Evolutionary conservation across 306 rosid species (phyloP), one percentile per base, ranked within the genome.

Genomic region (Comarum palustre): DNA sequence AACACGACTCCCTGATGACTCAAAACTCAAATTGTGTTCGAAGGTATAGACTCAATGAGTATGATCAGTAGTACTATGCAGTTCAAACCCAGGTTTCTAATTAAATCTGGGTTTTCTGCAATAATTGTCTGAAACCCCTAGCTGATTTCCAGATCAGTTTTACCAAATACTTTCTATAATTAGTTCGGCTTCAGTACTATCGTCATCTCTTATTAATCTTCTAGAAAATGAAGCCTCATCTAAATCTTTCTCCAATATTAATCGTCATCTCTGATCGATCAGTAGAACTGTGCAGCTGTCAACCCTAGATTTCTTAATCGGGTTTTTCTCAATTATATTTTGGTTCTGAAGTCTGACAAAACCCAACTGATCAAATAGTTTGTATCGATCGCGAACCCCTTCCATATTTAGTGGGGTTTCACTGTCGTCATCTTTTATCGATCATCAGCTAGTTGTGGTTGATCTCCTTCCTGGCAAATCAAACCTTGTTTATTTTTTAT

Each of bases 401-500:
- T 19, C 55, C 27, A 29, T 58, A 19, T 57, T 12, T 6, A 58
- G 67, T 58, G 52, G 67, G 67, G 42, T 12, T 58, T 72, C 19
- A 19, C 20, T 13, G 8, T 72, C 68, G 58, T 58, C 68, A 58
- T 72, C 2, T 8, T 17, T 5, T 72, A 72, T 36, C 41, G 41
- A 41, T 72, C 39, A 42, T 29, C 39, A 36, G 39, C 39, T 36
- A 36, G 8, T 58, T 72, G 67, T 72, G 55, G 76, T 72, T 58
- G 76, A 72, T 72, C 68, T 58, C 76, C 76, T 42, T 43, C 57
- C 43, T 17, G 20, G 22, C 15, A 27, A 48, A 57, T 25, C 39
- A 25, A 71, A 71, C 61, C 66, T 36, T 17, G 7, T 62, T 16
- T 29, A 1, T 29, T 22, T 71, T 58, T 42, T 42, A 42, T 10